Evolutionary conservation across 352 stramenopile species (phyloP), one percentile per base, ranked within the genome.

Genomic region (Pythium aquatile): DNA sequence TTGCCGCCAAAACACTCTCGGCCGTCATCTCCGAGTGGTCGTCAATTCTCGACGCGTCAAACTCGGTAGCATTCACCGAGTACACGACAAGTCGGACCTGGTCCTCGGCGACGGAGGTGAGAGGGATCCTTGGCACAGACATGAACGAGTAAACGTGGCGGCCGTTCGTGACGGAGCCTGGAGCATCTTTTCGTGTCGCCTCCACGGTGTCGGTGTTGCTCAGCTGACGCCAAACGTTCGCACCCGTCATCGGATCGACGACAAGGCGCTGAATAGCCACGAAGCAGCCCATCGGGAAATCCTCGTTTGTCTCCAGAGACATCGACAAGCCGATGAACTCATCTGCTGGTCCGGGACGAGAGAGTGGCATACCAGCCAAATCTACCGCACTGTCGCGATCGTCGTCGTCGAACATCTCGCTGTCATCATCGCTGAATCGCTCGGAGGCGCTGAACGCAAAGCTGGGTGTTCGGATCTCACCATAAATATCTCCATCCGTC

Each of bases 321-420:
- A 94, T 93, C 13, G 85, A 94, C 40, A 94, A 66, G 24, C 85
- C 84, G 26, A 94, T 82, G 37, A 81, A 90, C 55, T 94, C 84
- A 24, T 89, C 79, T 33, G 63, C 14, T 3, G 40, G 40, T 2
- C 29, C 14, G 32, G 51, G 30, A 16, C 55, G 59, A 14, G 44
- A 37, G 51, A 68, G 68, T 2, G 49, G 61, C 40, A 55, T 48
- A 54, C 70, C 69, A 0, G 58, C 68, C 3, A 69, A 54, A 52
- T 73, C 66, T 5, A 65, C 39, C 53, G 67, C 28, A 59, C 77
- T 46, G 68, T 81, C 47, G 55, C 70, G n/a, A 58, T 83, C 37
- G 68, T 75, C 63, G 33, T 87, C 74, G 26, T 85, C 66, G 20
- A 77, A 56, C 35, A 80, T 73, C 9, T 80, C 74, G 30, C 77